Base-by-base conservation (phyloP, 2,329 filamentous ascomycete genomes). In the Colletotrichum truncatum region DNA sequence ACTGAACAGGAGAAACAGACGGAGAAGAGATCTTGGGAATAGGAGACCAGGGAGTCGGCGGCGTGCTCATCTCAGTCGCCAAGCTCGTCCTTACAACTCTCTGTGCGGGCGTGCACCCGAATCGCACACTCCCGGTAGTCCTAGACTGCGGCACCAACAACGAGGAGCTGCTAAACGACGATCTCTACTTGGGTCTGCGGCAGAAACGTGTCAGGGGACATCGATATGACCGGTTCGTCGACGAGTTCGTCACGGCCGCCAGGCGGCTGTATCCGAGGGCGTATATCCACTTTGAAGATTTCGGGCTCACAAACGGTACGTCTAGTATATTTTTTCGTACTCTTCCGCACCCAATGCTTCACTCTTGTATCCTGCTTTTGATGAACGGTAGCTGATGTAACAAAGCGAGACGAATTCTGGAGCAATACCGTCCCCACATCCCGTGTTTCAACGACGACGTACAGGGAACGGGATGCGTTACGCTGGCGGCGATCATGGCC, bases 371-470 rank as follows among this genome's bases (percentile, higher is more conserved):
- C n/a, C n/a, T n/a, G n/a, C n/a, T n/a, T n/a, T n/a, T n/a, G n/a
- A n/a, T n/a, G 10, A 61, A 59, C 59, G 2, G 6, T 4, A 3
- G 5, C 51, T 0, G n/a, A n/a, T 14, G 4, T 28, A 23, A 1
- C 11, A 2, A 30, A 84, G 92, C 93, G 0, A 84, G 91, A 28
- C 86, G 92, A 4, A 86, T 97, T 3, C 82, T 97, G 1, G 92
- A 97, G 65, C 86, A 84, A 34, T 97, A 96, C 71, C 87, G 90
- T 1, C 84, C 89, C 0, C 73, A 91, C 52, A 90, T 95, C 7
- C 85, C 93, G 0, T 97, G 93, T 75, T 97, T 97, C 83, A 97
- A 97, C 72, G 94, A 97, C 64, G 93, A 97, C 74, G 89, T 97
- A 0, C 93, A 97, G 76, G 94, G 93, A 1, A 97, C 94, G 0